Evolutionary conservation across 495 filamentous ascomycete species (phyloP).

Genomic region (Recurvomyces mirabilis): DNA sequence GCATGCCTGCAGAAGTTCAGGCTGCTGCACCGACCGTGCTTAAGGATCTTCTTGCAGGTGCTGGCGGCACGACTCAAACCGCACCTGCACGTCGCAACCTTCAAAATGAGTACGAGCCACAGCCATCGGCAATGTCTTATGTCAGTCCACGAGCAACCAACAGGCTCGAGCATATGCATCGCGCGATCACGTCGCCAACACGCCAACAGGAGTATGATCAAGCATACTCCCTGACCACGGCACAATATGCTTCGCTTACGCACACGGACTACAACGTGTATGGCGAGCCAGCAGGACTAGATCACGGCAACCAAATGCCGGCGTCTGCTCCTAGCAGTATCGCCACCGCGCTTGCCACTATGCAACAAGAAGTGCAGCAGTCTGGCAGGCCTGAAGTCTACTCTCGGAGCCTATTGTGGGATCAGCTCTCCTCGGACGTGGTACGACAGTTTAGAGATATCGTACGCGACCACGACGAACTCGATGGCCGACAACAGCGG

Average conservation of each 20-base stretch:
- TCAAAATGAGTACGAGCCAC: conserved; percentile 13
- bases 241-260: conserved; percentile 82
- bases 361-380: conserved; percentile 44
- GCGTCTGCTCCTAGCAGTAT: no score
- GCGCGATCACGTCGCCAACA: conserved; percentile 60
- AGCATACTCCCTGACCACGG: conserved; percentile 69
- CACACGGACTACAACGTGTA: conserved; percentile 45
- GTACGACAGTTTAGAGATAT: conserved; percentile 86
- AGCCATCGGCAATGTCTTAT: conserved; percentile 17
- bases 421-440: conserved; percentile 81
- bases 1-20: conserved; percentile 84
- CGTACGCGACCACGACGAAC: conserved; percentile 40
- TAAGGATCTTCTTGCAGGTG: conserved; percentile 77
- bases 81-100: neutral
- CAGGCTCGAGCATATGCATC: conserved; percentile 64
- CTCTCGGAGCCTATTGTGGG: conserved; percentile 86
- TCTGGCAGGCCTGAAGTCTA: conserved; percentile 75
- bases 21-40: conserved; percentile 84
- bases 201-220: conserved; percentile 84
- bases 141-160: conserved; percentile 15
- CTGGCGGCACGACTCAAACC: conserved; percentile 38
- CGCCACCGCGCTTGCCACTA: conserved; percentile 69
- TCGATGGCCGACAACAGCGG: conserved; percentile 12
- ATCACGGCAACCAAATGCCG: no score
- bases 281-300: conserved; percentile 16